A percentile compares a stretch with the other conserved stretches of the same genome.
Evolutionary conservation across 2,329 filamentous ascomycete species (phyloP).

Genomic region (Cladophialophora immunda): DNA sequence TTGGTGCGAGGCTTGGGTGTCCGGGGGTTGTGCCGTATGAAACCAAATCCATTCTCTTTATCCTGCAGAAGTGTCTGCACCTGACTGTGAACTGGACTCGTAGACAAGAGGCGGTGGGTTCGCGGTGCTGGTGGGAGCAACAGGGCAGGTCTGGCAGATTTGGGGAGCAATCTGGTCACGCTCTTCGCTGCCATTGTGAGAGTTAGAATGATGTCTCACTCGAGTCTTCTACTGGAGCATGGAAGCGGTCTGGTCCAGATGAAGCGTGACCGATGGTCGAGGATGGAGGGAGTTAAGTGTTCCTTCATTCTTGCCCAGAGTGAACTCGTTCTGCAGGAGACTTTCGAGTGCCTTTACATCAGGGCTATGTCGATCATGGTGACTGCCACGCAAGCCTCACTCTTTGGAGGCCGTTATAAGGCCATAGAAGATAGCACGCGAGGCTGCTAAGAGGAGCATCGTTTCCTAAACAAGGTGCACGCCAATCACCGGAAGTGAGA

Average conservation of each 20-base stretch:
- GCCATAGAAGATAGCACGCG: neutral
- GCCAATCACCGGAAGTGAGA: neutral
- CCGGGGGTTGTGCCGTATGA: constrained; percentile 59
- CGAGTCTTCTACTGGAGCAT: neutral
- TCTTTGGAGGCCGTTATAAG: neutral
- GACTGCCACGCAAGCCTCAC: neutral
- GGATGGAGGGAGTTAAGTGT: neutral
- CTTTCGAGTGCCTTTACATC: neutral
- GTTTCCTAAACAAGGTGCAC: neutral
- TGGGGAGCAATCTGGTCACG: constrained; percentile 19
- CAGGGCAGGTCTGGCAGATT: constrained; percentile 15
- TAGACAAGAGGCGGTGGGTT: constrained; percentile 30
- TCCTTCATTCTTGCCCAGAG: neutral
- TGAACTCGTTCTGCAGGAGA: neutral
- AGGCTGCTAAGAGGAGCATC: neutral
- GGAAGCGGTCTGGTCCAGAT: neutral
- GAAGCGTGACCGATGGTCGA: neutral
- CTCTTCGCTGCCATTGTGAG: constrained; percentile 24
- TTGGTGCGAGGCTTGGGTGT: constrained; percentile 59
- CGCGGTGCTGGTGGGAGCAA: constrained; percentile 26
- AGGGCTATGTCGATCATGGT: neutral
- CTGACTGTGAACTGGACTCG: constrained; percentile 27
- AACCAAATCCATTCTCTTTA: constrained; percentile 59
- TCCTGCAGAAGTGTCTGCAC: constrained; percentile 57
- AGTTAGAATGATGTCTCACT: neutral